A percentile compares a stretch with the other conserved stretches of the same genome.
phyloP scores from a whole-genome alignment of 768 basidiomycete species.

The Omphalotus guepiniiformis region DNA sequence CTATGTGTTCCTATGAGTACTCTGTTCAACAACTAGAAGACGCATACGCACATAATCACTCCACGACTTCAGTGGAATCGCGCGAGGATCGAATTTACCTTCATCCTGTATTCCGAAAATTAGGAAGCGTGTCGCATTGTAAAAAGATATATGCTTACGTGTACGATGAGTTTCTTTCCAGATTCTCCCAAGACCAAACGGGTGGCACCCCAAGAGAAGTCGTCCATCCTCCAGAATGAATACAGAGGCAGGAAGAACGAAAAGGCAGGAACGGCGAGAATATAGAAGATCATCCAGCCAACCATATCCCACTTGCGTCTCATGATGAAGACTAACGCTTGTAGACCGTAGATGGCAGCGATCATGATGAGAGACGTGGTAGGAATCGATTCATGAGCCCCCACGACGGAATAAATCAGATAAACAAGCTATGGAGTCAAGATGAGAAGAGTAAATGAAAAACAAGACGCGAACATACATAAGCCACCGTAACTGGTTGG shows the following conservation, averaged over 20 bases:
- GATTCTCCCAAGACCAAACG: slow-evolving; percentile 91
- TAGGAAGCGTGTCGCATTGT: slow-evolving; percentile 11
- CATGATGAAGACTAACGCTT: slow-evolving; percentile 87
- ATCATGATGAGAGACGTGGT: slow-evolving; percentile 87
- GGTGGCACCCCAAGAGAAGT: slow-evolving; percentile 94
- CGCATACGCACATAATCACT: slow-evolving; percentile 76
- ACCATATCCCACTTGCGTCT: slow-evolving; percentile 98
- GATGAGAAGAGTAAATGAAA: not conserved
- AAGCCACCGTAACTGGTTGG: slow-evolving; percentile 83
- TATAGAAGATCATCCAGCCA: slow-evolving; percentile 96
- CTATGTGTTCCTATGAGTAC: slow-evolving; percentile 29
- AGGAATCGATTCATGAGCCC: slow-evolving; percentile 64
- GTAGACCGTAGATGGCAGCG: slow-evolving; percentile 90
- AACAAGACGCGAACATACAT: slow-evolving; percentile 62
- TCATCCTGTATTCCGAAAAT: too few species aligned
- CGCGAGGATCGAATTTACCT: slow-evolving; percentile 92
- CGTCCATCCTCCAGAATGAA: slow-evolving; percentile 98
- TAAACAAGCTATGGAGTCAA: slow-evolving; percentile 66
- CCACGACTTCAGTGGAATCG: slow-evolving; percentile 96
- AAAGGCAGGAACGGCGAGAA: slow-evolving; percentile 89
- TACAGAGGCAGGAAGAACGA: slow-evolving; percentile 91
- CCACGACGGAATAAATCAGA: slow-evolving; percentile 77
- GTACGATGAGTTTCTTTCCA: slow-evolving; percentile 93
- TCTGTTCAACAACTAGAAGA: not conserved
- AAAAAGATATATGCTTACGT: slow-evolving; percentile 49